Evolutionary conservation across 225 moss, liverwort and hornwort species (phyloP), one percentile per base, ranked within the genome.

Genomic region (Physcomitrellopsis africana): DNA sequence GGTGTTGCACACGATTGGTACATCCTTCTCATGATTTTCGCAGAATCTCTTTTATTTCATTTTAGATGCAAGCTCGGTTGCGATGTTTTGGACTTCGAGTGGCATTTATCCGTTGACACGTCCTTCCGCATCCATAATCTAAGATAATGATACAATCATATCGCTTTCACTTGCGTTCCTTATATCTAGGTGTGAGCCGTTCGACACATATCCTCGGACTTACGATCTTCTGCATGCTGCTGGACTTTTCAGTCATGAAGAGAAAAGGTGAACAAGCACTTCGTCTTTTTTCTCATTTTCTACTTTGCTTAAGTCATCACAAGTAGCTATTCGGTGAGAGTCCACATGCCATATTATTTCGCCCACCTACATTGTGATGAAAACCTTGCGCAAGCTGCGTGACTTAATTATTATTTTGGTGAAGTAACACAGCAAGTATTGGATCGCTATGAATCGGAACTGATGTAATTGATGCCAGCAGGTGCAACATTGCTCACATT

Each of bases 1-100:
- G 94, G 94, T 26, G 85, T 94, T 46, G 76, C 82, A 51, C 94
- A 94, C 43, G 92, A 94, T 80, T 94, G 94, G 94, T 79, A 79
- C 67, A 47, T 43, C 53, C 14, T 20, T 64, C 10, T 42, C 56
- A 11, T 41, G 53, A 16, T 17, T 8, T 18, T 51, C 2, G 24
- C 1, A 23, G 32, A 37, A 37, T 2, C 32, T 37, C 32, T 7
- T 37, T 24, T 1, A 24, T 24, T 24, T 24, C 24, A 24, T 24
- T 24, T 24, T 24, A 24, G 24, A 37, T 47, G 47, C 32, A 29
- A 12, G 15, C 51, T 20, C 20, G 51, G 14, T 72, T 47, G 26
- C 15, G 43, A 45, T 19, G 15, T 43, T 45, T 3, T 45, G 10
- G 44, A 11, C 11, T 15, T 49, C 59, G 32, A 37, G 5, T 7